Evolutionary conservation across 1,284 basidiomycete species (phyloP).

Genomic region (Boletus austroedulis): DNA sequence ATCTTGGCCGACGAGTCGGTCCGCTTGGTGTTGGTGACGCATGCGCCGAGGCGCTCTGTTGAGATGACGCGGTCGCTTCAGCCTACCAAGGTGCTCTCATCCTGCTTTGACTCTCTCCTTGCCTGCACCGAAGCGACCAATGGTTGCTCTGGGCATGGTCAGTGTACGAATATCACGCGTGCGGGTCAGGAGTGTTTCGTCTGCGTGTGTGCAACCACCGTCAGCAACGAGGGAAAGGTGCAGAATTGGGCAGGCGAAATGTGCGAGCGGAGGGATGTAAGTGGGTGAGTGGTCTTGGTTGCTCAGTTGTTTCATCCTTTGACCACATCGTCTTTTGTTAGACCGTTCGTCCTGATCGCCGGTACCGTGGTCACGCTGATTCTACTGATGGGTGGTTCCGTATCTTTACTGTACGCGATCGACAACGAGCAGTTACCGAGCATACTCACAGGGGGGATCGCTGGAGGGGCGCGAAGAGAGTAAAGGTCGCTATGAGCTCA

Average conservation of each 20-base stretch:
- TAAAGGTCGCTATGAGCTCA: conserved; percentile 10
- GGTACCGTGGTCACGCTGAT: conserved; percentile 66
- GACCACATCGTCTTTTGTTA: conserved; percentile 27
- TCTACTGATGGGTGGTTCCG: conserved; percentile 62
- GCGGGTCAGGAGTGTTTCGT: conserved; percentile 69
- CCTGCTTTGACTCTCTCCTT: conserved; percentile 56
- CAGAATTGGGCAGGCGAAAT: conserved; percentile 69
- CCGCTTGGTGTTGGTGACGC: conserved; percentile 55
- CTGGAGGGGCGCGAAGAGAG: conserved; percentile 50
- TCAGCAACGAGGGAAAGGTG: conserved; percentile 48
- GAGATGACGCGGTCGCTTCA: conserved; percentile 31
- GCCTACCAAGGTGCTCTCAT: conserved; percentile 57
- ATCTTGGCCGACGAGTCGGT: conserved; percentile 41
- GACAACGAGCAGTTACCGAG: conserved; percentile 65
- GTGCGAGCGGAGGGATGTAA: conserved; percentile 76
- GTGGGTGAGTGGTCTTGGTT: conserved; percentile 51
- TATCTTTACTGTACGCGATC: conserved; percentile 62
- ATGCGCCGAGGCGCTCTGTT: conserved; percentile 39
- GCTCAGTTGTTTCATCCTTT: neutral
- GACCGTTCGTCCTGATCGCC: conserved; percentile 68
- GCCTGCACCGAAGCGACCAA: conserved; percentile 61
- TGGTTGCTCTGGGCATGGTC: conserved; percentile 66
- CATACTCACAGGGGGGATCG: conserved; percentile 61
- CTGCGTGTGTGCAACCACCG: conserved; percentile 62
- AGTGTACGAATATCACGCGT: conserved; percentile 58